These are phyloP conservation scores for Amaranthus palmeri DNA, from an alignment of 148 eudicot species.

Conservation along the genomic window DNA sequence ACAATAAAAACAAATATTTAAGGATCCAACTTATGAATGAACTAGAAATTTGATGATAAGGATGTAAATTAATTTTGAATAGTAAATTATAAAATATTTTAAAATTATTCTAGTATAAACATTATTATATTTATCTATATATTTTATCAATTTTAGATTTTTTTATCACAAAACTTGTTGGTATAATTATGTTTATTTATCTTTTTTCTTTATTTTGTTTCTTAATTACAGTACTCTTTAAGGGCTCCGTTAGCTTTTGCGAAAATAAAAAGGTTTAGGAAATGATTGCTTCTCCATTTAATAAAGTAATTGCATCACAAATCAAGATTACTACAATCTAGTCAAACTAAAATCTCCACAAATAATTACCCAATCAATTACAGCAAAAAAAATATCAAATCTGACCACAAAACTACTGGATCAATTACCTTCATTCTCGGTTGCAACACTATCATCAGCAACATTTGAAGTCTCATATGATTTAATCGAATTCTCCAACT, in stretches of 20 bases:
- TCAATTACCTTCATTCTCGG: conserved; percentile 31
- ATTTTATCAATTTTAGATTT: too few species aligned
- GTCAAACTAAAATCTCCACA: not conserved
- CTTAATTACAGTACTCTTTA: too few species aligned
- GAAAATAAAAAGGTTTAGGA: not conserved
- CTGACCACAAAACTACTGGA: not conserved
- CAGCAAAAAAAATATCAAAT: not conserved
- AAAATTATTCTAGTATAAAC: too few species aligned
- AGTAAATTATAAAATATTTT: too few species aligned
- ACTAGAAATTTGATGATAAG: too few species aligned
- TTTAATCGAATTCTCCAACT: conserved; percentile 60
- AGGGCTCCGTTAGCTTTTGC: too few species aligned
- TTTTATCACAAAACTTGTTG: too few species aligned
- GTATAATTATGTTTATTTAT: too few species aligned
- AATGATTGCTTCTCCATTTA: not conserved
- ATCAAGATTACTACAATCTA: conserved; percentile 1
- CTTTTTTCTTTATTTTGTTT: too few species aligned
- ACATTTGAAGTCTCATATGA: conserved; percentile 46
- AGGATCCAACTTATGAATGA: too few species aligned
- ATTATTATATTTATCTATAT: too few species aligned
- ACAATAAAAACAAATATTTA: not conserved
- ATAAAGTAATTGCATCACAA: not conserved
- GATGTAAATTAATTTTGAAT: too few species aligned
- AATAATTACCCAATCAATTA: not conserved
- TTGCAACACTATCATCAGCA: conserved; percentile 13